Evolutionary conservation across 2,329 filamentous ascomycete species (phyloP).

Genomic region (Pseudogymnoascus sp.): DNA sequence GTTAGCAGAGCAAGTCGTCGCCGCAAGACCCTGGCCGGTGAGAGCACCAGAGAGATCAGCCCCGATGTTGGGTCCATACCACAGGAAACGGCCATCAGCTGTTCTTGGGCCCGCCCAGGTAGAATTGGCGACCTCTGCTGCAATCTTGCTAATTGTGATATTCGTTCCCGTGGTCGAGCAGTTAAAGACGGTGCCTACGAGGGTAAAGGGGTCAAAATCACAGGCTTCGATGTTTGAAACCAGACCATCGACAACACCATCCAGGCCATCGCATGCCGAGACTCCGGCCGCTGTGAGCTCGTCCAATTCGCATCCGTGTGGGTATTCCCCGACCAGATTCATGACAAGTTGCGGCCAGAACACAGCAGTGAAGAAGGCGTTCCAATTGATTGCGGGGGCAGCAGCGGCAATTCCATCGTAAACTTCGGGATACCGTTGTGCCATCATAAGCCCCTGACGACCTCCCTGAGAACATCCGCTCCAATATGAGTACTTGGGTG

Average conservation of each 20-base stretch:
- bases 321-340: slow-evolving; percentile 11
- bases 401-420: slow-evolving; percentile 36
- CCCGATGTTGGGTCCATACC: slow-evolving; percentile 12
- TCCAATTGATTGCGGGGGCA: slow-evolving; percentile 33
- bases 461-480: slow-evolving; percentile 34
- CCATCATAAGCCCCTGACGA: slow-evolving; percentile 31
- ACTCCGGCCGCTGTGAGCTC: slow-evolving; percentile 14
- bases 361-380: slow-evolving; percentile 7
- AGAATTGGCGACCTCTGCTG: slow-evolving; percentile 8
- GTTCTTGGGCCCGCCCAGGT: slow-evolving; percentile 11
- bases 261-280: slow-evolving; percentile 15
- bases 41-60: not conserved
- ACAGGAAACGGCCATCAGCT: slow-evolving; percentile 9
- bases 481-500: slow-evolving; percentile 32
- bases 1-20: not conserved
- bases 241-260: slow-evolving; percentile 19
- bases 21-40: not conserved
- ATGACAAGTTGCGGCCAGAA: slow-evolving; percentile 17
- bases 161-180: slow-evolving; percentile 12
- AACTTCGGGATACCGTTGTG: slow-evolving; percentile 31
- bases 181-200: slow-evolving; percentile 13
- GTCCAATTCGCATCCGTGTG: slow-evolving; percentile 15
- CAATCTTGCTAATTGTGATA: slow-evolving; percentile 10
- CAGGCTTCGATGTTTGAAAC: slow-evolving; percentile 13
- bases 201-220: slow-evolving; percentile 14